phyloP scores from a whole-genome alignment of 2,329 filamentous ascomycete genomes.

The Beauveria caledonica region DNA sequence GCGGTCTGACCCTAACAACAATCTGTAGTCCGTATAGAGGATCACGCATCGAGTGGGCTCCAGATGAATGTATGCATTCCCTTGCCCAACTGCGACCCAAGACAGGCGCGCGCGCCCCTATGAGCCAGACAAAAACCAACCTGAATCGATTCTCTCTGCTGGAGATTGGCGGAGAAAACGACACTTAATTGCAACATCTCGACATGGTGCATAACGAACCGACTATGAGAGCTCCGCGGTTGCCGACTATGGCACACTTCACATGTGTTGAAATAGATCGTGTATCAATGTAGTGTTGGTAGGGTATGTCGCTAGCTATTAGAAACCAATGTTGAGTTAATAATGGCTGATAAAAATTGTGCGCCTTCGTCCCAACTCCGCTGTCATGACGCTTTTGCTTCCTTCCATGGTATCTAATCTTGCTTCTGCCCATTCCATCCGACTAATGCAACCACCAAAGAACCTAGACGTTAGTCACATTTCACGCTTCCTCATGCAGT shows the following conservation, averaged over 20 bases:
- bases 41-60: conserved; percentile 60
- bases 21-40: conserved; percentile 57
- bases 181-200: background rate
- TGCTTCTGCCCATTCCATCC: background rate
- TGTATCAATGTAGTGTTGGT: conserved; percentile 1
- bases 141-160: conserved; percentile 5
- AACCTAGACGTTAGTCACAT: background rate
- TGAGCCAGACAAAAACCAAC: conserved; percentile 12
- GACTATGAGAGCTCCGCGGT: background rate
- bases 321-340: background rate
- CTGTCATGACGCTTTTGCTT: background rate
- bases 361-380: background rate
- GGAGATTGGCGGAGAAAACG: background rate
- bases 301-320: conserved; percentile 1
- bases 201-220: background rate
- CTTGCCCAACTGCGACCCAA: conserved; percentile 28
- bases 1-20: conserved; percentile 13
- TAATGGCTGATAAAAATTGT: background rate
- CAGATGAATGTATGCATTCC: conserved; percentile 63
- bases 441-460: background rate
- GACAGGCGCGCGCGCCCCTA: conserved; percentile 21
- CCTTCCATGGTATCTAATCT: conserved; percentile 2
- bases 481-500: background rate
- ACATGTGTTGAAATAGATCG: background rate
- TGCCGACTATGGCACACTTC: background rate